Evolutionary conservation across 2,329 filamentous ascomycete genomes (phyloP).

Genomic region (Esteya vermicola): DNA sequence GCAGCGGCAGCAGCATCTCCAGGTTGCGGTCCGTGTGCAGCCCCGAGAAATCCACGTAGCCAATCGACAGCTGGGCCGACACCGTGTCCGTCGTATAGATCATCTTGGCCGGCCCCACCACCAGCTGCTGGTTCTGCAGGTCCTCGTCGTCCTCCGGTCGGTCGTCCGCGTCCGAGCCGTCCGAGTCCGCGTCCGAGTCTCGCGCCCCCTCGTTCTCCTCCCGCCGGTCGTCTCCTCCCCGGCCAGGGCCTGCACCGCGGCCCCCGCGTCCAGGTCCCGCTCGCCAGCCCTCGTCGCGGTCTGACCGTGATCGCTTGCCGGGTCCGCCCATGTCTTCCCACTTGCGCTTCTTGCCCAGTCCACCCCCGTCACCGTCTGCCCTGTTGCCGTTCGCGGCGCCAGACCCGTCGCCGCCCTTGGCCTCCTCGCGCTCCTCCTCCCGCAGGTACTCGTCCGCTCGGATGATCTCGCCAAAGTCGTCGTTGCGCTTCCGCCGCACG

Average conservation of each 20-base stretch:
- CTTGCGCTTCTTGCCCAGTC: constrained; percentile 77
- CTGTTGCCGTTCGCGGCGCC: not conserved
- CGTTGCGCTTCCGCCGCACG: constrained; percentile 61
- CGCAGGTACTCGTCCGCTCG: constrained; percentile 86
- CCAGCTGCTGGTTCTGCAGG: constrained; percentile 40
- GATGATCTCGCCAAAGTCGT: constrained; percentile 91
- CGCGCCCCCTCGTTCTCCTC: constrained; percentile 27
- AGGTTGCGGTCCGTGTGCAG: constrained; percentile 87
- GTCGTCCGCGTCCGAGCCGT: not conserved
- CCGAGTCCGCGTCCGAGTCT: not conserved
- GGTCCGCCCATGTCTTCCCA: constrained; percentile 61
- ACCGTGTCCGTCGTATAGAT: constrained; percentile 50
- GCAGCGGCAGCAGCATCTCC: constrained; percentile 87
- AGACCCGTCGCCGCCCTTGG: constrained; percentile 32
- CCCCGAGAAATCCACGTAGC: constrained; percentile 83
- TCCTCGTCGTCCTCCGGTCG: constrained; percentile 39
- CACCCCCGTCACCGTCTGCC: too few species aligned
- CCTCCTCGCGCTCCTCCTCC: constrained; percentile 75
- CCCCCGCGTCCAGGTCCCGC: not conserved
- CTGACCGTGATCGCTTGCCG: not conserved
- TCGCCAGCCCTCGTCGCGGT: not conserved
- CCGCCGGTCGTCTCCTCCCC: constrained; percentile 14
- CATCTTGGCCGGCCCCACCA: constrained; percentile 60
- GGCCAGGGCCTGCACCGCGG: too few species aligned
- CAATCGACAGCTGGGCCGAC: constrained; percentile 58